These are phyloP conservation scores for Fusarium begoniae DNA, from an alignment of 2,329 filamentous ascomycete genomes.

Conservation along the genomic window DNA sequence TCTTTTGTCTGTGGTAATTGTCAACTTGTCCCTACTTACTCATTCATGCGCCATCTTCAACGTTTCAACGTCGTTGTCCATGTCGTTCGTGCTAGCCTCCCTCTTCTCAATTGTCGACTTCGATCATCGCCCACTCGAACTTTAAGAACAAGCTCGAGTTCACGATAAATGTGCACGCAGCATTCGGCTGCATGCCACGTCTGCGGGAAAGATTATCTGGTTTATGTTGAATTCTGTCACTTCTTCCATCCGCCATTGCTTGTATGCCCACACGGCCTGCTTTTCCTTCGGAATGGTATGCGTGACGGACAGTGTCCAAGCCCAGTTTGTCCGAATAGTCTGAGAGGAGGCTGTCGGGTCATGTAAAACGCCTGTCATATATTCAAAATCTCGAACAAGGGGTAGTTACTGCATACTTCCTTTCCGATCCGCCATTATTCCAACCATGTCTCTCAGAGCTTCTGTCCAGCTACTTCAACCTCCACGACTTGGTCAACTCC, in stretches of 20 bases:
- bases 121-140: slow-evolving; percentile 20
- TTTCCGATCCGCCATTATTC: slow-evolving; percentile 2
- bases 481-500: slow-evolving; percentile 93
- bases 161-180: slow-evolving; percentile 68
- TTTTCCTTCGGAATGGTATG: slow-evolving; percentile 55
- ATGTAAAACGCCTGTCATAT: slow-evolving; percentile 53
- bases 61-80: slow-evolving; percentile 29
- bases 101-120: slow-evolving; percentile 22
- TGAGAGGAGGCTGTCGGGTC: slow-evolving; percentile 63
- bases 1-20: slow-evolving; percentile 5
- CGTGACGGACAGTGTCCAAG: slow-evolving; percentile 65
- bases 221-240: slow-evolving; percentile 66
- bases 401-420: slow-evolving; percentile 1
- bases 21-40: slow-evolving; percentile 2
- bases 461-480: slow-evolving; percentile 62
- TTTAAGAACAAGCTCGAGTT: slow-evolving; percentile 38
- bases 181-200: slow-evolving; percentile 65
- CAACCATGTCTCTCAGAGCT: slow-evolving; percentile 54
- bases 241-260: slow-evolving; percentile 59
- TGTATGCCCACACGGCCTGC: slow-evolving; percentile 57
- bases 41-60: background rate
- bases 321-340: slow-evolving; percentile 66
- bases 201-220: slow-evolving; percentile 67
- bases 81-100: slow-evolving; percentile 35
- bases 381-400: slow-evolving; percentile 11